Percentiles rank a stretch among this genome's conserved stretches.
Evolutionary conservation across 2,329 filamentous ascomycete species (phyloP).

Genomic region (Shiraia bambusicola): DNA sequence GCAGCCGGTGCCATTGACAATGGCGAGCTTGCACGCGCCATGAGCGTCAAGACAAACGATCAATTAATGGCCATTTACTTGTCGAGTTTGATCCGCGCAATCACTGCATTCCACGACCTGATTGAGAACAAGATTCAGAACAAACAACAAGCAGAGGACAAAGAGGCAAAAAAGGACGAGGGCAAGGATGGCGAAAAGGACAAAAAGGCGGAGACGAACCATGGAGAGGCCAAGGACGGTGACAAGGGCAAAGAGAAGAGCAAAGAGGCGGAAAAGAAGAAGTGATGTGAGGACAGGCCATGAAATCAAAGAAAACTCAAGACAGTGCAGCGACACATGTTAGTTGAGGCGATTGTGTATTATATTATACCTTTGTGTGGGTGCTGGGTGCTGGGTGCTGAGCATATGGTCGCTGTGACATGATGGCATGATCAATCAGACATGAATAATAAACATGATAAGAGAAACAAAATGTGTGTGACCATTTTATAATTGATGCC

Average conservation of each 20-base stretch:
- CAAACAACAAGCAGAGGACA: conserved; percentile 93
- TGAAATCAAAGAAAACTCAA: conserved; percentile 44
- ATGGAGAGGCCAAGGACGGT: conserved; percentile 48
- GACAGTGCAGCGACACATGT: conserved; percentile 23
- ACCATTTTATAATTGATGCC: too few relatives aligned
- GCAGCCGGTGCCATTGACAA: conserved; percentile 58
- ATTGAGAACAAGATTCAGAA: conserved; percentile 99
- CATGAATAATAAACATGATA: conserved; percentile 17
- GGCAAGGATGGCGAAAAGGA: conserved; percentile 67
- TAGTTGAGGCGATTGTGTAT: conserved; percentile 22
- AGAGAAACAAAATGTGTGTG: too few relatives aligned
- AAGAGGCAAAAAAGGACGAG: conserved; percentile 69
- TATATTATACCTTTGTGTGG: conserved; percentile 19
- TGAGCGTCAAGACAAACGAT: conserved; percentile 99
- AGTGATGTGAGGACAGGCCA: conserved; percentile 47
- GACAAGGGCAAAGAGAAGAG: conserved; percentile 60
- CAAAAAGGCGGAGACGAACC: conserved; percentile 57
- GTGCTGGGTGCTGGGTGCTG: conserved; percentile 2
- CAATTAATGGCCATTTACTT: conserved; percentile 98
- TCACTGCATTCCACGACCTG: conserved; percentile 97
- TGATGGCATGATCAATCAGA: conserved; percentile 31
- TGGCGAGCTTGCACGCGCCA: conserved; percentile 87
- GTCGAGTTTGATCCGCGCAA: conserved; percentile 92
- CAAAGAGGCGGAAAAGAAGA: conserved; percentile 62
- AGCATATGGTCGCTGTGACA: conserved; percentile 9